These are phyloP conservation scores for Cytospora piceicola DNA, from an alignment of 2,329 filamentous ascomycete genomes.

Conservation along the genomic window DNA sequence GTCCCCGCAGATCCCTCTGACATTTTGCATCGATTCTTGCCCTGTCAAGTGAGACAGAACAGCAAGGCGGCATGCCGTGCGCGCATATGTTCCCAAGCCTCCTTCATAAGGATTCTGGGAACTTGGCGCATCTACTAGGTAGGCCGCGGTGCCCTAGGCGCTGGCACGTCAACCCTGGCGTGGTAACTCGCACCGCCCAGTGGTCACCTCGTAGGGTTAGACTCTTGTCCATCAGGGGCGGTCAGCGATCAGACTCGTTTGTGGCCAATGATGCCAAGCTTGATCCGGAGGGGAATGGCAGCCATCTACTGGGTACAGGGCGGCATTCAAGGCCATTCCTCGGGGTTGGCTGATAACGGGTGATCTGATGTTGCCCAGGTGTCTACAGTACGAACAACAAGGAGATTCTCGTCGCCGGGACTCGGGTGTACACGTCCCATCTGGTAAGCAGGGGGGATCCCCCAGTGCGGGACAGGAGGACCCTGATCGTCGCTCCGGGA, in stretches of 20 bases:
- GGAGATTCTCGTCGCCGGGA: not conserved
- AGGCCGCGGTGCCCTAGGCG: too few relatives aligned
- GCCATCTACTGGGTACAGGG: too few relatives aligned
- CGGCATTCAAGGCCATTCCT: not conserved
- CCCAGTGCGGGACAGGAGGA: conserved; percentile 14
- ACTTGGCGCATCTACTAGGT: not conserved
- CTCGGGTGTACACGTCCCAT: not conserved
- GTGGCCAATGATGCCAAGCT: not conserved
- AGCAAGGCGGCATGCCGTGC: not conserved
- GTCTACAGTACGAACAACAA: not conserved
- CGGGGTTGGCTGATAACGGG: not conserved
- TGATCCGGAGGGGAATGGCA: not conserved
- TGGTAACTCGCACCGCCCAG: conserved; percentile 17
- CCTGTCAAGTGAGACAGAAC: not conserved
- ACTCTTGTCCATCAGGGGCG: conserved; percentile 22
- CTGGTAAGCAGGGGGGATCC: conserved; percentile 3
- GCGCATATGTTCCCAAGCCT: too few relatives aligned
- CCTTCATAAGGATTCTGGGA: too few relatives aligned
- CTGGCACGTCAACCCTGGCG: not conserved
- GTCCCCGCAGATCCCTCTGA: not conserved
- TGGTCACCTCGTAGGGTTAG: conserved; percentile 20
- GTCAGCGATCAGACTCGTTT: not conserved
- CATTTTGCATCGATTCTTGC: not conserved
- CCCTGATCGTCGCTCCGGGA: conserved; percentile 18
- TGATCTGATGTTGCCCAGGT: too few relatives aligned